Evolutionary conservation across 495 filamentous ascomycete genomes (phyloP).

Genomic region (Pyrenula massariospora): DNA sequence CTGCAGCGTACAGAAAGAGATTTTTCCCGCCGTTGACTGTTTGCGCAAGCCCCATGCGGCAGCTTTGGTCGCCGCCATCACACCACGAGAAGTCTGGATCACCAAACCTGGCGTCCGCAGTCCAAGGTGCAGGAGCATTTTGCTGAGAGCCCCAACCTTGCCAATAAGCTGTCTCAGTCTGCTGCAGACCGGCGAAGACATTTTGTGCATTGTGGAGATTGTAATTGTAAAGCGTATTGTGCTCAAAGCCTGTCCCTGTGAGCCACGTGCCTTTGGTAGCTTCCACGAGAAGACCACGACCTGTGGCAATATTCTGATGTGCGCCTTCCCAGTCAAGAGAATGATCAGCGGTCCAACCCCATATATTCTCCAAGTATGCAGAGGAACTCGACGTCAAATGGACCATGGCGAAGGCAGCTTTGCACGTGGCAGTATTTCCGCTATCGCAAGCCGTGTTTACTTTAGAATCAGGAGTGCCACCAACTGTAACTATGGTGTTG

Average conservation of each 20-base stretch:
- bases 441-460: constrained; percentile 6
- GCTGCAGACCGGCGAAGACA: constrained; percentile 64
- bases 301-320: constrained; percentile 53
- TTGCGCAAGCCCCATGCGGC: constrained; percentile 29
- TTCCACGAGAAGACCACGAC: constrained; percentile 15
- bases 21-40: constrained; percentile 28
- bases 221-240: constrained; percentile 73
- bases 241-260: constrained; percentile 63
- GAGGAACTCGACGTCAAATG: constrained; percentile 39
- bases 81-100: constrained; percentile 30
- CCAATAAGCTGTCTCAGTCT: constrained; percentile 73
- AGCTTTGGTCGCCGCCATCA: constrained; percentile 18
- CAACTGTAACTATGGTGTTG: constrained; percentile 46
- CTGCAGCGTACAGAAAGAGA: constrained; percentile 43
- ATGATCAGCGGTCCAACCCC: constrained; percentile 68
- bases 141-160: constrained; percentile 29
- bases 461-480: constrained; percentile 40
- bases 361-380: constrained; percentile 57
- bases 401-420: constrained; percentile 37
- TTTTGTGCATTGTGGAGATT: constrained; percentile 58
- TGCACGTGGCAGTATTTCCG: constrained; percentile 17
- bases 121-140: constrained; percentile 31
- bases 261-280: not conserved
- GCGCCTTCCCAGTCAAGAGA: constrained; percentile 49
- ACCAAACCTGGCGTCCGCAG: constrained; percentile 16